Evolutionary conservation across 345 rosid species (phyloP).

Genomic region (thale cress (Arabidopsis thaliana)): DNA sequence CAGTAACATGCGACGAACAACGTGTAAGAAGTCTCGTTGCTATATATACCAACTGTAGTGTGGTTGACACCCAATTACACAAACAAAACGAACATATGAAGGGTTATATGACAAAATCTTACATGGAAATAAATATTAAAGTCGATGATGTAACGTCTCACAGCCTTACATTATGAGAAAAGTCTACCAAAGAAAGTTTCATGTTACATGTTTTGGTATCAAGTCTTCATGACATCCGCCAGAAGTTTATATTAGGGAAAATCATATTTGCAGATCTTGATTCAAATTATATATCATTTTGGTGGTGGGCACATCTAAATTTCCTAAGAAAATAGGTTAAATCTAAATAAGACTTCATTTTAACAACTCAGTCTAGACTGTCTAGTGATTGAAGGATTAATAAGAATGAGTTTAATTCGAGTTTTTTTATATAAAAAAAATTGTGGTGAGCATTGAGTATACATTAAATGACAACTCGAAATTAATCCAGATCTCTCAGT

Average conservation of each 20-base stretch:
- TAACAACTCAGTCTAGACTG: too few relatives aligned
- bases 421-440: too few relatives aligned
- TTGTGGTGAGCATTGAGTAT: too few relatives aligned
- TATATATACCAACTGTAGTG: not conserved
- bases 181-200: conserved; percentile 27
- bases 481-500: too few relatives aligned
- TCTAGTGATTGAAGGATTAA: too few relatives aligned
- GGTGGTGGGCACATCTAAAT: not conserved
- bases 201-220: conserved; percentile 5
- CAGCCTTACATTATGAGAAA: conserved; percentile 12
- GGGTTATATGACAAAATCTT: conserved; percentile 4
- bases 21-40: not conserved
- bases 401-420: too few relatives aligned
- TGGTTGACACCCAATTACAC: conserved; percentile 2
- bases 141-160: conserved; percentile 9
- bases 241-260: not conserved
- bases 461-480: too few relatives aligned
- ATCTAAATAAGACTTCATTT: not conserved
- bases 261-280: not conserved
- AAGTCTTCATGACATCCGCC: not conserved
- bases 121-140: not conserved
- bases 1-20: conserved; percentile 12
- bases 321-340: not conserved
- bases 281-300: not conserved
- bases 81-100: not conserved